A percentile compares a stretch with the other conserved stretches of the same genome.
Conservation (phyloP, 768 basidiomycete genomes). For the Melanogaster broomeanus region DNA sequence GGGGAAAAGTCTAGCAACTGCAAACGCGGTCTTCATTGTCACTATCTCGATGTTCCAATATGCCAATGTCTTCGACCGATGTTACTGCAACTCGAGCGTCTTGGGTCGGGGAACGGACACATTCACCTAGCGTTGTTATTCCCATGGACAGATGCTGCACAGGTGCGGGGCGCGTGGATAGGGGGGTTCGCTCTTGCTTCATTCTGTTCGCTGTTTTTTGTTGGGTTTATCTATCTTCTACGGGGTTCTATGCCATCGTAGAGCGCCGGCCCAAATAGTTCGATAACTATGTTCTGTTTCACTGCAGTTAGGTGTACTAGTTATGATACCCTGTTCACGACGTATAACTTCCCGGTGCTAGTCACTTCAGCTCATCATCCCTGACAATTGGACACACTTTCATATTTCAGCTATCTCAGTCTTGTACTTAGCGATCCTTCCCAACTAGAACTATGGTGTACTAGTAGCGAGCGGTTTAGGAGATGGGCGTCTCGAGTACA, state of each 20-base stretch:
- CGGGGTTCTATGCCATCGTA: slow-evolving; percentile 20
- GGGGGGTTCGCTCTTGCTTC: slow-evolving; percentile 36
- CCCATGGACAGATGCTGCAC: slow-evolving; percentile 16
- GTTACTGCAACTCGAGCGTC: slow-evolving; percentile 33
- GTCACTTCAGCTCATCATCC: too few species aligned
- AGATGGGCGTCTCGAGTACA: too few species aligned
- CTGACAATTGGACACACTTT: too few species aligned
- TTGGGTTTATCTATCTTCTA: slow-evolving; percentile 29
- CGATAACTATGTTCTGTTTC: too few species aligned
- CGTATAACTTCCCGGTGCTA: too few species aligned
- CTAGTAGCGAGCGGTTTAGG: too few species aligned
- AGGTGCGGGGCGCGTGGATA: slow-evolving; percentile 37
- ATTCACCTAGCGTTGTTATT: slow-evolving; percentile 31
- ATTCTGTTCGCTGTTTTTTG: slow-evolving; percentile 23
- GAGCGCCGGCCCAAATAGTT: too few species aligned
- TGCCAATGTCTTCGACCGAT: slow-evolving; percentile 23
- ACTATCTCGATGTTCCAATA: slow-evolving; percentile 32
- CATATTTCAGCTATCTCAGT: too few species aligned
- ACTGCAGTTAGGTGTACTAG: too few species aligned
- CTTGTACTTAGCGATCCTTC: too few species aligned
- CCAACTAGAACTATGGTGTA: too few species aligned
- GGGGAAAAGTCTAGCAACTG: slow-evolving; percentile 30
- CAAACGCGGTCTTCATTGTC: slow-evolving; percentile 29
- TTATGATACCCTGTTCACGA: too few species aligned
- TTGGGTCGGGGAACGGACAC: slow-evolving; percentile 26